Conservation (phyloP, 2,329 filamentous ascomycete genomes). For the Calonectria naviculata region DNA sequence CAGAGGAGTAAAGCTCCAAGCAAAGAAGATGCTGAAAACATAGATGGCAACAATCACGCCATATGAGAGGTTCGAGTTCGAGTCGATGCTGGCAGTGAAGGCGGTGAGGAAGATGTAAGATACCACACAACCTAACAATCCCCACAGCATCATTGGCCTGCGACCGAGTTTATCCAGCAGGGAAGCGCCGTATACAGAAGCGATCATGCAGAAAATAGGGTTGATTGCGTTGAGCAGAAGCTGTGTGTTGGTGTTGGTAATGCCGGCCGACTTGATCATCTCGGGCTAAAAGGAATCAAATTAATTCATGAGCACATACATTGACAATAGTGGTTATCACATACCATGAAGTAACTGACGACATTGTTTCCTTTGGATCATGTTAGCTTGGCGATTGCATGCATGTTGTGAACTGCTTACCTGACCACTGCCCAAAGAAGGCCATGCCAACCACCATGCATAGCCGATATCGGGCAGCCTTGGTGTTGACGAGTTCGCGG, state of each 20-base stretch:
- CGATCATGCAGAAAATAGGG: constrained; percentile 60
- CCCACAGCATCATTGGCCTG: constrained; percentile 61
- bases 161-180: constrained; percentile 63
- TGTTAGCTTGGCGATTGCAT: background rate
- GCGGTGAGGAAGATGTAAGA: constrained; percentile 62
- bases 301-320: no score
- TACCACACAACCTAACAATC: constrained; percentile 57
- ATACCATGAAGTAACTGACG: constrained; percentile 59
- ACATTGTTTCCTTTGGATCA: constrained; percentile 46
- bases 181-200: constrained; percentile 59
- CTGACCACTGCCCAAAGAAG: constrained; percentile 59
- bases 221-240: constrained; percentile 64
- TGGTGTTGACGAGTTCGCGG: constrained; percentile 53
- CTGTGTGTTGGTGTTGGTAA: constrained; percentile 48
- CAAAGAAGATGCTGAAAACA: constrained; percentile 4
- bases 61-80: constrained; percentile 48
- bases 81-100: constrained; percentile 44
- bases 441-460: constrained; percentile 48
- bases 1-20: background rate
- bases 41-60: constrained; percentile 65
- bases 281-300: constrained; percentile 30
- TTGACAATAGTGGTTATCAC: background rate
- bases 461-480: constrained; percentile 53
- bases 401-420: constrained; percentile 20
- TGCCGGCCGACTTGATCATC: constrained; percentile 62